Conservation (phyloP, 208 protist species). For the Crithidia acanthocephali region DNA sequence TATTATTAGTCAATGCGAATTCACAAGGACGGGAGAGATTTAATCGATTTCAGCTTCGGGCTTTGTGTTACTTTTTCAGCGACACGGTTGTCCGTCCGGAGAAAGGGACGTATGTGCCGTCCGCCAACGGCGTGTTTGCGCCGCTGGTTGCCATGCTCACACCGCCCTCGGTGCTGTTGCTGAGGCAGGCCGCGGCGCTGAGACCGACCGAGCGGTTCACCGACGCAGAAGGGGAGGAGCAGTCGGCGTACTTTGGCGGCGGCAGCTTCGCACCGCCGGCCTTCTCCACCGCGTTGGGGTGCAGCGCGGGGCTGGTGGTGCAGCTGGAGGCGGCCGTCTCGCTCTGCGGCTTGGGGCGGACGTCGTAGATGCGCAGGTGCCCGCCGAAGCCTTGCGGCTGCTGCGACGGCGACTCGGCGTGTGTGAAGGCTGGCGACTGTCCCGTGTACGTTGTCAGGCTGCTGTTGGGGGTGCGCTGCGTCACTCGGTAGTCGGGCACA, state of each 20-base stretch:
- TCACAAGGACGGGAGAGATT: too few species aligned
- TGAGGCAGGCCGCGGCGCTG: slow-evolving; percentile 6
- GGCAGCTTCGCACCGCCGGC: slow-evolving; percentile 7
- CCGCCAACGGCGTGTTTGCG: slow-evolving; percentile 32
- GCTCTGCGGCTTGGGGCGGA: slow-evolving; percentile 35
- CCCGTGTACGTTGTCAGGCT: slow-evolving; percentile 11
- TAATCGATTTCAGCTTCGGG: too few species aligned
- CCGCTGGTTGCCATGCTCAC: slow-evolving; percentile 33
- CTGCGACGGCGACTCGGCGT: slow-evolving; percentile 32
- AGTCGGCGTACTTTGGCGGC: slow-evolving; percentile 22
- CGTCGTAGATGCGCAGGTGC: slow-evolving; percentile 54
- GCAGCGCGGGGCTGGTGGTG: slow-evolving; percentile 25
- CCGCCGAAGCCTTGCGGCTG: slow-evolving; percentile 18
- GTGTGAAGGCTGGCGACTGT: slow-evolving; percentile 23
- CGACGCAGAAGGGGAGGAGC: slow-evolving; percentile 9
- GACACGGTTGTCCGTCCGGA: slow-evolving; percentile 1
- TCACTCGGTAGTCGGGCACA: slow-evolving; percentile 33
- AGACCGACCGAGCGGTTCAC: slow-evolving; percentile 9
- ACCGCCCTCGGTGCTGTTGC: slow-evolving; percentile 39
- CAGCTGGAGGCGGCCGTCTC: slow-evolving; percentile 27
- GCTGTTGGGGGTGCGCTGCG: slow-evolving; percentile 28
- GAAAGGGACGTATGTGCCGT: slow-evolving; percentile 22
- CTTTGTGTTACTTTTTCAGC: slow-evolving; percentile 7
- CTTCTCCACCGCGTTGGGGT: slow-evolving; percentile 23
- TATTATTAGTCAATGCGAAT: not conserved